Evolutionary conservation across 345 rosid genomes (phyloP).

Genomic region (Cochlearia excelsa): DNA sequence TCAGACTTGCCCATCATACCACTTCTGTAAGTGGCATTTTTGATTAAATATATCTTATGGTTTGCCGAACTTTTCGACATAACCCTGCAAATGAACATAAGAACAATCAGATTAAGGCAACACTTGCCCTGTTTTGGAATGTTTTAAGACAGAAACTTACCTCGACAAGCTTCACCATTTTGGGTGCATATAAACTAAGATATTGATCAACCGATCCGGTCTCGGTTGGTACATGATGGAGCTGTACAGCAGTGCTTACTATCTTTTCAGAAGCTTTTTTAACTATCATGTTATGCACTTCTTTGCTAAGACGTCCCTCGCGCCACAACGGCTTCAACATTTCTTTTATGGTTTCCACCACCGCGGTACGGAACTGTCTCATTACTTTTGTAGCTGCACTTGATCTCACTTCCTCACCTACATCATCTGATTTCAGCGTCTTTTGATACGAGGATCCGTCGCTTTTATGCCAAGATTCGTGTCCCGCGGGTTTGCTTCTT

Average conservation of each 20-base stretch:
- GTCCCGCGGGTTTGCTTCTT: slow-evolving; percentile 34
- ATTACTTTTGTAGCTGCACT: slow-evolving; percentile 47
- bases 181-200: slow-evolving; percentile 54
- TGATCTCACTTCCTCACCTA: slow-evolving; percentile 47
- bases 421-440: slow-evolving; percentile 37
- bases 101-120: slow-evolving; percentile 26
- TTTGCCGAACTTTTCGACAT: slow-evolving; percentile 63
- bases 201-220: slow-evolving; percentile 51
- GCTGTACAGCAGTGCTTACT: slow-evolving; percentile 49
- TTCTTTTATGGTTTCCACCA: slow-evolving; percentile 65
- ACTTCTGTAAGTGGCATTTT: slow-evolving; percentile 11
- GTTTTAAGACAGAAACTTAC: slow-evolving; percentile 43
- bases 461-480: slow-evolving; percentile 38
- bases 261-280: slow-evolving; percentile 76
- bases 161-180: slow-evolving; percentile 75
- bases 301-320: slow-evolving; percentile 77
- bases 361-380: slow-evolving; percentile 58
- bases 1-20: slow-evolving; percentile 14
- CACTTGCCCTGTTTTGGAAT: slow-evolving; percentile 3
- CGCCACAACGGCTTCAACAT: slow-evolving; percentile 81
- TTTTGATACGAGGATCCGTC: slow-evolving; percentile 47
- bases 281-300: slow-evolving; percentile 70
- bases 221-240: slow-evolving; percentile 58
- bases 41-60: slow-evolving; percentile 40
- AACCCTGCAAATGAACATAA: slow-evolving; percentile 61